Evolutionary conservation across 257 asterid genomes (phyloP), one percentile per base, ranked within the genome.

Genomic region (Solanum peruvianum): DNA sequence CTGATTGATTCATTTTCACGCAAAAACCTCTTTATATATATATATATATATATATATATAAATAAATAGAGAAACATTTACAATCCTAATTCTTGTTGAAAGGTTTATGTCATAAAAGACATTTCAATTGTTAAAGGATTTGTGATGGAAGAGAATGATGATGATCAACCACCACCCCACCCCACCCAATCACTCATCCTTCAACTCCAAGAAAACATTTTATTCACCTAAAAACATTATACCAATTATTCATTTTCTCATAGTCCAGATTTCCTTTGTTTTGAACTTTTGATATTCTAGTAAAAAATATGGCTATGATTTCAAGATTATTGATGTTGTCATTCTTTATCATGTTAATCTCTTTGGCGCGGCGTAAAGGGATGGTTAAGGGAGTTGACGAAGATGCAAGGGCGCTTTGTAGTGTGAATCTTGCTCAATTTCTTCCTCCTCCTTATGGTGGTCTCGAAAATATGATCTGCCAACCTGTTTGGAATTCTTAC

Each of bases 401-500:
- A 9, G 88, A 75, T 80, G 91, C 64, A 84, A 86, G 82, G 25
- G 90, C n/a, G 27, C 94, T 89, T 76, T 94, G 98, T 88, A 89
- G 87, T 89, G 88, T 58, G 20, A 97, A 95, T 90, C 93, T 95
- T 83, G 89, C 94, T 73, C 81, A 91, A 11, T 91, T 97, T 88
- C 97, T 94, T 73, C 98, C 99, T n/a, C 94, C 93, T 83, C 99
- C 98, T 3, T 97, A 96, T 89, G 90, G 92, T 56, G 92, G 82
- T 87, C 75, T 93, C 20, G 93, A 95, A 15, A 45, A 93, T 45
- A 93, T 94, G 99, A 91, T 93, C 56, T 97, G 99, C 91, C 93
- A 86, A 87, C 95, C 95, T 71, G 91, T 97, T 10, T 97, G 99
- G 99, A 94, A 97, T 88, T 91, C 98, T 11, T 97, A 89, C 88